Base-by-base conservation (phyloP, 176 grass and related monocot species). In the Metroxylon sagu region DNA sequence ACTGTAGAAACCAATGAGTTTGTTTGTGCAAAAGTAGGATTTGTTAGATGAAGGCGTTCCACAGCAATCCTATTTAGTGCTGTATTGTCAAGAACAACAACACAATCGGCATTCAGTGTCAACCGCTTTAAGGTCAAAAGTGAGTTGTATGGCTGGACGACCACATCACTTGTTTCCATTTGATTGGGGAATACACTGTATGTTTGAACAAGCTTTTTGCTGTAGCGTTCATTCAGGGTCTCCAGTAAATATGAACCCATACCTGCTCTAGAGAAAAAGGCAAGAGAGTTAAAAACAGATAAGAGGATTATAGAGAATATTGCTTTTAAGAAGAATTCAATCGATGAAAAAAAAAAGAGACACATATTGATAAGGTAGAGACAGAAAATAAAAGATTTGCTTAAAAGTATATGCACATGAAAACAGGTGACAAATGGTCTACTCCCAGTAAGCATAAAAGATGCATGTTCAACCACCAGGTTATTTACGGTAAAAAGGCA, bases 141-240 rank as follows among this genome's bases (percentile, higher is more conserved):
- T 5, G 93, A 98, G 68, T 98, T 98, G 70, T 98, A 98, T 43
- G 93, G 93, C 73, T 98, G 93, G 31, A 98, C 93, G 16, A 98
- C 93, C 65, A 98, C 93, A 74, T 98, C 94, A 83, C 87, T 92
- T 1, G 94, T 98, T 75, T 98, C 94, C 79, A 85, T 93, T 61
- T 98, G 94, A 73, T 98, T 98, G 35, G 94, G 94, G 51, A 98
- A 98, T 29, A 98, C 94, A 76, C 87, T 92, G 53, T 98, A 98
- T 31, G 94, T 98, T 70, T 98, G 94, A 1, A 98, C 88, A 77
- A 98, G 84, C 76, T 98, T 98, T 83, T 98, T 98, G 27, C 85
- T 85, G 60, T 98, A 98, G 18, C 94, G 88, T 31, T 98, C 94
- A 83, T 98, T 98, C 57, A 98, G 71, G 53, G 94, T 98, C 71